phyloP scores from a whole-genome alignment of 73 alveolate genomes.

The Stentor roeselii region DNA sequence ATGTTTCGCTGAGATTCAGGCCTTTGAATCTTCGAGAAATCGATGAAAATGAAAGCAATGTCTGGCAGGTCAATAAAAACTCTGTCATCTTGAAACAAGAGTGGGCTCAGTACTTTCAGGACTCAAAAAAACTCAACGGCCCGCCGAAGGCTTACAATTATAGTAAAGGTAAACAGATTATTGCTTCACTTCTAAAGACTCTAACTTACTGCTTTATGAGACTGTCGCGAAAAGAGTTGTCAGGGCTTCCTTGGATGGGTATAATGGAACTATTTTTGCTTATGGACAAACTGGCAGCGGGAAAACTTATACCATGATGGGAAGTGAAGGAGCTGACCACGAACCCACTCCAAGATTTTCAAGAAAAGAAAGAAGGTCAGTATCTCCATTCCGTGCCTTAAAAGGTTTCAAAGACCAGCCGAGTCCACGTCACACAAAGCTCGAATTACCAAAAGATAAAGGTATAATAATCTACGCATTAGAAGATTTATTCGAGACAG shows the following conservation, averaged over 20 bases:
- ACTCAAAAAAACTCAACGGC: not conserved
- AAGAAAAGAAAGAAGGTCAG: constrained; percentile 22
- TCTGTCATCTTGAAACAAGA: constrained; percentile 19
- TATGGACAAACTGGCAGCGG: constrained; percentile 66
- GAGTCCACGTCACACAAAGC: not conserved
- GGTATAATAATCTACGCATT: constrained; percentile 73
- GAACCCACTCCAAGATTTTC: not conserved
- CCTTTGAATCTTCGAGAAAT: constrained; percentile 25
- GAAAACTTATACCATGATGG: constrained; percentile 64
- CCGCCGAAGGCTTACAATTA: not conserved
- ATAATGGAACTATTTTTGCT: constrained; percentile 53
- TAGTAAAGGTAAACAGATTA: constrained; percentile 14
- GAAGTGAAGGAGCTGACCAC: constrained; percentile 32
- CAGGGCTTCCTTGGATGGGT: constrained; percentile 41
- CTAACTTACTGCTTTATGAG: not conserved
- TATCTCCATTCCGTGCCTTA: not conserved
- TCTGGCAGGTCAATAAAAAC: not conserved
- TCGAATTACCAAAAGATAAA: not conserved
- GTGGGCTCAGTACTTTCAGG: not conserved
- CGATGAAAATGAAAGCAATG: constrained; percentile 10
- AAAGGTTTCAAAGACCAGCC: not conserved
- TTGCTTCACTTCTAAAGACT: constrained; percentile 22
- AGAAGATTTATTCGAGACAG: constrained; percentile 97
- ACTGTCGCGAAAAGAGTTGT: constrained; percentile 24
- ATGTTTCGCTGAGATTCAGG: constrained; percentile 25